Conservation (phyloP, 768 basidiomycete species). For the Pleurotus tuoliensis region DNA sequence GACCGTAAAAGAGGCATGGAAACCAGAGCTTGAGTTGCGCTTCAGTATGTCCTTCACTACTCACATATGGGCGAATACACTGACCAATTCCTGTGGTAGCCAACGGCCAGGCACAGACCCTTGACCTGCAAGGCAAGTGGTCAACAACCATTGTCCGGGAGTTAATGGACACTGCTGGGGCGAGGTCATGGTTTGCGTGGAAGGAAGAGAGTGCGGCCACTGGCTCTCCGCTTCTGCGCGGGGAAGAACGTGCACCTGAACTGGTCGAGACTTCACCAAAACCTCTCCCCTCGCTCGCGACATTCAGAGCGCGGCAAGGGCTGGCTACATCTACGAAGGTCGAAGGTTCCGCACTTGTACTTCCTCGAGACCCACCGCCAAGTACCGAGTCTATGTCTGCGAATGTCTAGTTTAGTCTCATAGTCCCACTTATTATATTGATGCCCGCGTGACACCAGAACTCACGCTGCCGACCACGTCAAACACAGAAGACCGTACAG, state of each 20-base stretch:
- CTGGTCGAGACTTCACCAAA: constrained; percentile 15
- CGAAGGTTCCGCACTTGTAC: background rate
- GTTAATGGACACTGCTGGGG: constrained; percentile 66
- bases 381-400: background rate
- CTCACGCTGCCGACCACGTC: background rate
- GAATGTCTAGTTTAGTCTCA: background rate
- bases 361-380: background rate
- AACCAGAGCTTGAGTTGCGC: constrained; percentile 55
- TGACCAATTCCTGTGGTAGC: constrained; percentile 26
- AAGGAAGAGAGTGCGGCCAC: constrained; percentile 41
- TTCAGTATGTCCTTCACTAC: constrained; percentile 48
- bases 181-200: constrained; percentile 54
- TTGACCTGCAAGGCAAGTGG: constrained; percentile 65
- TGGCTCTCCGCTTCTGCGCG: constrained; percentile 46
- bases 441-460: background rate
- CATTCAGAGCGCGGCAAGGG: constrained; percentile 14
- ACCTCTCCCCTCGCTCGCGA: constrained; percentile 21
- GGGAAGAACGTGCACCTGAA: constrained; percentile 31
- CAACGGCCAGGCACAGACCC: constrained; percentile 40
- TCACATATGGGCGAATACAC: background rate
- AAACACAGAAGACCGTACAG: background rate
- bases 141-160: constrained; percentile 66
- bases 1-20: constrained; percentile 50
- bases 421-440: background rate
- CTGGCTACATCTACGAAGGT: background rate